Evolutionary conservation across 1,284 basidiomycete genomes (phyloP).

Genomic region (Peniophora sp.): DNA sequence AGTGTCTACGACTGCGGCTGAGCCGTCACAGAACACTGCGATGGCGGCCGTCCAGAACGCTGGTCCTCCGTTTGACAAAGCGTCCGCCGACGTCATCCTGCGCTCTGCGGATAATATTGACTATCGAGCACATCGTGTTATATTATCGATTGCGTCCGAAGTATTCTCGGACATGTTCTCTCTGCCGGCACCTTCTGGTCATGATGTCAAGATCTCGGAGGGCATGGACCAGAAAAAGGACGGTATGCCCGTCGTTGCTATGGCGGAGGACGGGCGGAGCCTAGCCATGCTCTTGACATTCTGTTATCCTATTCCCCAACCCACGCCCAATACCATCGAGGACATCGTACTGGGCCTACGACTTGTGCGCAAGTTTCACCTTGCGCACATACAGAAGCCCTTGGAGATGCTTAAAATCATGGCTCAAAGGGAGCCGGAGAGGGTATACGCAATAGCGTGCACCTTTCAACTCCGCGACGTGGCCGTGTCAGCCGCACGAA

Average conservation of each 20-base stretch:
- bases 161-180: constrained; percentile 11
- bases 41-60: too few relatives aligned
- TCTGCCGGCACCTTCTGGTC: constrained; percentile 3
- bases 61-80: too few relatives aligned
- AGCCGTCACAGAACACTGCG: too few relatives aligned
- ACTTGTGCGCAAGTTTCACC: too few relatives aligned
- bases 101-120: neutral
- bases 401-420: neutral
- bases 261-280: constrained; percentile 5
- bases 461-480: too few relatives aligned
- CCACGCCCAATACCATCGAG: neutral
- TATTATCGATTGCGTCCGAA: neutral
- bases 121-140: neutral
- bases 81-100: neutral
- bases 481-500: too few relatives aligned
- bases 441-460: too few relatives aligned
- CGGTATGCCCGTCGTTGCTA: constrained; percentile 4
- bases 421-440: constrained; percentile 62
- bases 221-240: neutral
- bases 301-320: constrained; percentile 7
- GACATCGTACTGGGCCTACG: neutral
- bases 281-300: constrained; percentile 7
- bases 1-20: too few relatives aligned
- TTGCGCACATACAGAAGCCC: neutral
- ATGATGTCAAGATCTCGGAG: too few relatives aligned